Base-by-base conservation (phyloP, 768 basidiomycete genomes). In the Sporobolomyces phaffii region DNA sequence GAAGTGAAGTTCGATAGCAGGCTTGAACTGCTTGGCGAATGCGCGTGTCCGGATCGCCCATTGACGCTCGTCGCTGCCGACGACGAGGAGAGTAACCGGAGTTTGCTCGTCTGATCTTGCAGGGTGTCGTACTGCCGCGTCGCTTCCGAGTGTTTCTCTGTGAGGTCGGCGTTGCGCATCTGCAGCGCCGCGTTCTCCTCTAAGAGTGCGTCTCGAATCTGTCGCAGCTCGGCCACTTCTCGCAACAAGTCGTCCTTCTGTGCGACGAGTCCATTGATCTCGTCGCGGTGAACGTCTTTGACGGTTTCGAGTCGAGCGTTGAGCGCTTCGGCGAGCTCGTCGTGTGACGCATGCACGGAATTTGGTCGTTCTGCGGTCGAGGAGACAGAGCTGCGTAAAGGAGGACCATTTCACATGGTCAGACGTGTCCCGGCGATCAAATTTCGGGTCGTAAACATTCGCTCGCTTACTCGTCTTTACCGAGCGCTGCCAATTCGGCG, bases 131-230 rank as follows among this genome's bases (percentile, higher is more conserved):
- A 83, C 65, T 89, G 87, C 40, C 89, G 85, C 14, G 85, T 79
- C 69, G 93, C 89, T 36, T 90, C 87, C 7, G 87, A 83, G 70
- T 88, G 89, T 48, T 97, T 83, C 76, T 91, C 88, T 1, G 89
- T 88, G 9, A 99, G 82, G 76, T 93, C 90, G 73, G 93, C 91
- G 78, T 98, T 98, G 52, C 91, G 85, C 9, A 86, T 86, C 76
- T 90, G 91, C 54, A 99, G 83, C 26, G 87, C 86, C 0, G 91
- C 87, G 1, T 91, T 89, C 79, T 99, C 96, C 74, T 94, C 93
- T 44, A 93, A 79, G 78, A 89, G 88, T 45, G 87, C 83, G 70
- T 96, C 91, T 36, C 90, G 85, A 1, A 88, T 85, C 20, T 88
- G 87, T 75, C 86, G 86, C 53, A 99, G 85, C 73, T 98, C 93